phyloP scores from a whole-genome alignment of 1,139 yeast species.

The Eremothecium sinecaudum region DNA sequence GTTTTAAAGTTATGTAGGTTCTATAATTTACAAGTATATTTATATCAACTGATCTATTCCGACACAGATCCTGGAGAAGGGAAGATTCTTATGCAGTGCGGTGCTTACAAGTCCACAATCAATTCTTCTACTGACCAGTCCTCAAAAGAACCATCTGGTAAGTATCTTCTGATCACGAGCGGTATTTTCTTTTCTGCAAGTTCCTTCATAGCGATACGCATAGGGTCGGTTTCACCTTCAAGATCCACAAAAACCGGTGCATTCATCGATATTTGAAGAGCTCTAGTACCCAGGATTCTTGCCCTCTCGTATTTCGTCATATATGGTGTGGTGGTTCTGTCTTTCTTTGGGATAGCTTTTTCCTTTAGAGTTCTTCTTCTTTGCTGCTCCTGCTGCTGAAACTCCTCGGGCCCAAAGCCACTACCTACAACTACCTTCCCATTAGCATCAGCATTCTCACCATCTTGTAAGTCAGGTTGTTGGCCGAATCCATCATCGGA shows the following conservation, averaged over 20 bases:
- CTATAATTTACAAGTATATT: conserved; percentile 4
- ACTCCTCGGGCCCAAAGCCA: conserved; percentile 52
- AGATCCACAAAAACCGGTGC: conserved; percentile 97
- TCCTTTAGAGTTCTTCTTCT: conserved; percentile 65
- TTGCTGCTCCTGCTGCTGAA: conserved; percentile 35
- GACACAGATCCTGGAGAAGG: not conserved
- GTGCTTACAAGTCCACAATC: conserved; percentile 63
- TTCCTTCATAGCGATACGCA: conserved; percentile 96
- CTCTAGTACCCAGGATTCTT: conserved; percentile 91
- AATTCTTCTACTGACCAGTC: conserved; percentile 99
- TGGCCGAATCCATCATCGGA: conserved; percentile 55
- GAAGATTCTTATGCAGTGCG: too few relatives aligned
- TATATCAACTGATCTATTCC: not conserved
- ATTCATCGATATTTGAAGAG: conserved; percentile 91
- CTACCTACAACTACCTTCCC: conserved; percentile 67
- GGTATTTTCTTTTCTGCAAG: conserved; percentile 92
- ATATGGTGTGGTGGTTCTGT: conserved; percentile 92
- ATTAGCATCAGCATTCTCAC: conserved; percentile 55
- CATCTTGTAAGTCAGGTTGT: conserved; percentile 31
- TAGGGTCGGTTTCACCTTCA: conserved; percentile 99
- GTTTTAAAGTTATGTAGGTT: not conserved
- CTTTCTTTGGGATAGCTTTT: conserved; percentile 79
- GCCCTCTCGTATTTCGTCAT: conserved; percentile 99
- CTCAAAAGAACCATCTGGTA: conserved; percentile 95
- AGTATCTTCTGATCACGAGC: conserved; percentile 84